phyloP scores from a whole-genome alignment of 2,329 filamentous ascomycete species.

The Penicillium freii region DNA sequence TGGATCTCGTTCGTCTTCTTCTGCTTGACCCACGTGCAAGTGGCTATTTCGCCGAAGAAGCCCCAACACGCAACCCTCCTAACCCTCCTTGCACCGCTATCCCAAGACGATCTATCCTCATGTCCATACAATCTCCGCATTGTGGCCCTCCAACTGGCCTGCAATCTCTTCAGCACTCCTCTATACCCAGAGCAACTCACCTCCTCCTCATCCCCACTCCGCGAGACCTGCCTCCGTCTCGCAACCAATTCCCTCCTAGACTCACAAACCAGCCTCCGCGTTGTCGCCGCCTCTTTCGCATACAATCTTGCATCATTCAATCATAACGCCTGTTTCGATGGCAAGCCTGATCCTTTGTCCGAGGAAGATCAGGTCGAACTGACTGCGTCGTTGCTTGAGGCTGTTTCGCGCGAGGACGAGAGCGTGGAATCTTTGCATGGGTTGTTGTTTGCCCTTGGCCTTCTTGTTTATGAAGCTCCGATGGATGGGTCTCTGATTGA shows the following conservation, averaged over 20 bases:
- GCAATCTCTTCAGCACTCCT: slow-evolving; percentile 79
- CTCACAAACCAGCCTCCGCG: slow-evolving; percentile 70
- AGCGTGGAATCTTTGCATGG: slow-evolving; percentile 71
- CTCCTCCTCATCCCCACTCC: slow-evolving; percentile 48
- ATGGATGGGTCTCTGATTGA: slow-evolving; percentile 74
- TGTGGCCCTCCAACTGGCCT: slow-evolving; percentile 77
- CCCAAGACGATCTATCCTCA: slow-evolving; percentile 47
- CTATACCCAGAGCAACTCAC: slow-evolving; percentile 68
- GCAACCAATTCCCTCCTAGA: slow-evolving; percentile 78
- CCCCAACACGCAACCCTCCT: slow-evolving; percentile 60
- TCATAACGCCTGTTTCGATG: slow-evolving; percentile 61
- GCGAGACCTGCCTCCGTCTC: slow-evolving; percentile 62
- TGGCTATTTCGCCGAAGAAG: slow-evolving; percentile 78
- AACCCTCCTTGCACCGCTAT: slow-evolving; percentile 54
- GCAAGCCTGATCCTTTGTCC: slow-evolving; percentile 57
- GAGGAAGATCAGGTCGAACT: slow-evolving; percentile 77
- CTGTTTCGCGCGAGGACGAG: slow-evolving; percentile 56
- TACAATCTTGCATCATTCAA: slow-evolving; percentile 78
- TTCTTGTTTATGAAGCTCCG: slow-evolving; percentile 69
- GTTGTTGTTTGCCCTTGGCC: slow-evolving; percentile 71
- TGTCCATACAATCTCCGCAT: slow-evolving; percentile 81
- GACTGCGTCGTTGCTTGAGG: slow-evolving; percentile 75
- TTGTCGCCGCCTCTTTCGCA: slow-evolving; percentile 76
- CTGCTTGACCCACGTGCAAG: slow-evolving; percentile 76
- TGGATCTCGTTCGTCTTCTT: slow-evolving; percentile 80